Evolutionary conservation across 352 stramenopile genomes (phyloP), one percentile per base, ranked within the genome.

Genomic region (Phytophthora pinifolia): DNA sequence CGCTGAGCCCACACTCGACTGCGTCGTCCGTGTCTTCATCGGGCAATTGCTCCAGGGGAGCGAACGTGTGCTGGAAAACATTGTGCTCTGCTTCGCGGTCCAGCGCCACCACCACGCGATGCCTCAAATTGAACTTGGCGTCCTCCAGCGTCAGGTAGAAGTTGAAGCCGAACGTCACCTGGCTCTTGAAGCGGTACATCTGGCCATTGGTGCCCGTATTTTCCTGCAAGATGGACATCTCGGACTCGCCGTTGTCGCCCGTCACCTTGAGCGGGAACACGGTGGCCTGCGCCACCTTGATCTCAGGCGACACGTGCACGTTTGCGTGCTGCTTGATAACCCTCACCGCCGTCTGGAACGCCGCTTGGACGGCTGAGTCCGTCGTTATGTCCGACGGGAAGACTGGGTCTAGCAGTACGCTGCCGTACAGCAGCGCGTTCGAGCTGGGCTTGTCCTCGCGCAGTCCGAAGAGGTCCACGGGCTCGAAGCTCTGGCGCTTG

Each of bases 71-170:
- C 51, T 91, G 76, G 35, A 91, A 83, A 4, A 92, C 32, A 54
- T 83, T 87, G 66, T 92, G 70, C 5, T 67, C 62, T 35, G 72
- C 65, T 44, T 94, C 84, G 27, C 83, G 82, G 53, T 94, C 83
- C 7, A 90, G 54, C 3, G 71, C 74, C 14, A 94, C 73, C 35
- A 88, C 79, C 0, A 89, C 67, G 15, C 66, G 71, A 47, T 94
- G 82, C 20, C 37, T 70, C 20, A 74, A 62, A 50, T 78, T 73
- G 46, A 83, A 82, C 32, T 68, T 70, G 5, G 33, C 22, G 57
- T 91, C 84, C 17, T 83, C 67, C 29, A 94, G 58, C 43, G 71
- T 88, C 51, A 94, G 54, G 65, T 83, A 78, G 30, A 79, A 83
- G 56, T 90, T 89, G 45, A 74, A 58, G 8, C 84, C 84, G 30